Percentiles rank a stretch among this genome's conserved stretches.
Conservation (phyloP, 1,284 basidiomycete genomes). For the Cutaneotrichosporon mucoides region DNA sequence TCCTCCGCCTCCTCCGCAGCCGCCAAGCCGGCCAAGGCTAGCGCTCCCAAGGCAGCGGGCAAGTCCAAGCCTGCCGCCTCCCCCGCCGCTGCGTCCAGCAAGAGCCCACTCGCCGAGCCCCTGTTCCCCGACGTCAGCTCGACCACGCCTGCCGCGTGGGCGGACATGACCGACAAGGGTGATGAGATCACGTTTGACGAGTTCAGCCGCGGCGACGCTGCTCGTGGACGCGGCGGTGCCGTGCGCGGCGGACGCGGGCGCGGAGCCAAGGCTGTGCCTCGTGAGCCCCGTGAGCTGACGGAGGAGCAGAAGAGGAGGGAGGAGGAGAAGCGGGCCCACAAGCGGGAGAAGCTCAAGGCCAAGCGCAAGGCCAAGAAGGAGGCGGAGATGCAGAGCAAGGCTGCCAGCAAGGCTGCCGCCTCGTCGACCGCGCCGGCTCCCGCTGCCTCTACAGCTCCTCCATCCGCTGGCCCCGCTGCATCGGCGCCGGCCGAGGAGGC, state of each 20-base stretch:
- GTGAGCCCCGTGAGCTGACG: conserved; percentile 26
- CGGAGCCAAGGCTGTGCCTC: conserved; percentile 11
- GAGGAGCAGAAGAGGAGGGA: conserved; percentile 27
- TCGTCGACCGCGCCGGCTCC: not conserved
- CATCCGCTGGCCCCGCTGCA: not conserved
- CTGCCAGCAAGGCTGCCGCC: not conserved
- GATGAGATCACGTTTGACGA: conserved; percentile 29
- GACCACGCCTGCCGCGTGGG: conserved; percentile 33
- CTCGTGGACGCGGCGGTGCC: conserved; percentile 3
- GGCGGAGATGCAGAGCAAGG: conserved; percentile 11
- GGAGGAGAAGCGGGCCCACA: conserved; percentile 27
- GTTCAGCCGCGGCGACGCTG: conserved; percentile 17
- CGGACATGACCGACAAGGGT: conserved; percentile 15
- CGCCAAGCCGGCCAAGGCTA: not conserved
- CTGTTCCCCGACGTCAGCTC: conserved; percentile 26
- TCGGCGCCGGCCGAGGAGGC: not conserved
- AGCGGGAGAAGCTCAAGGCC: conserved; percentile 35
- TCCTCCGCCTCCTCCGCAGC: not conserved
- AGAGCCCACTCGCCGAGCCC: not conserved
- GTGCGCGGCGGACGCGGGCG: conserved; percentile 6
- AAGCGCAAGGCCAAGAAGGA: conserved; percentile 31
- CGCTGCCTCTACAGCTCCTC: not conserved
- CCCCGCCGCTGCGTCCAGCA: too few species aligned
- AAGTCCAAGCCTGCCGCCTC: not conserved
- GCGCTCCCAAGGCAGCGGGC: not conserved